Percentiles rank a stretch among this genome's conserved stretches.
These are phyloP conservation scores for Alternaria postmessia DNA, from an alignment of 2,329 filamentous ascomycete genomes.

Conservation along the genomic window DNA sequence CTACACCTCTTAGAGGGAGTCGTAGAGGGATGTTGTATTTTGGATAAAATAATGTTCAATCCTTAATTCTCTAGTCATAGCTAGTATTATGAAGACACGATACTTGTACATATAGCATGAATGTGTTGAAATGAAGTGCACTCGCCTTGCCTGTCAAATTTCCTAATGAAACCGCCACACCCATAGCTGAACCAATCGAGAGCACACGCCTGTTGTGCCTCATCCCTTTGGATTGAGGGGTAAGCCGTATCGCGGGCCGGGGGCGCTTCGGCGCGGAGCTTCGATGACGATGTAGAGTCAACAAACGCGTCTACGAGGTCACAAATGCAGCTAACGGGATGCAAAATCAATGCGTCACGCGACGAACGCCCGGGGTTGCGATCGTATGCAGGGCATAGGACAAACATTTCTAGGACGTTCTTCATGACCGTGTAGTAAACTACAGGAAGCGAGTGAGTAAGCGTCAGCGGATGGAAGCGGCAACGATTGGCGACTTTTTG, in stretches of 20 bases:
- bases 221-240: conserved; percentile 1
- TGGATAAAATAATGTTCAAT: conserved; percentile 6
- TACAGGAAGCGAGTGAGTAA: conserved; percentile 1
- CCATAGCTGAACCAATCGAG: background rate
- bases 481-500: conserved; percentile 19
- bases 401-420: background rate
- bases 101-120: background rate
- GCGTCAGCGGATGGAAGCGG: conserved; percentile 6
- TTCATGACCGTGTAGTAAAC: background rate
- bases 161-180: background rate
- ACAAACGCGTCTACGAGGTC: conserved; percentile 6
- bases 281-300: conserved; percentile 11
- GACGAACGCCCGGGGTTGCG: background rate
- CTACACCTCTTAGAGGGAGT: conserved; percentile 13
- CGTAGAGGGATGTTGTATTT: background rate
- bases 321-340: background rate
- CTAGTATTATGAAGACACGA: conserved; percentile 2
- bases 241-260: background rate
- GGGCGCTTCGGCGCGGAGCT: background rate
- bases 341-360: background rate
- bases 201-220: background rate
- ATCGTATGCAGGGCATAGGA: background rate
- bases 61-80: conserved; percentile 9
- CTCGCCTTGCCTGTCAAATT: background rate
- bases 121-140: background rate